A percentile compares a stretch with the other conserved stretches of the same genome.
These are phyloP conservation scores for Diaporthe longicolla DNA, from an alignment of 2,329 filamentous ascomycete genomes.

Conservation along the genomic window DNA sequence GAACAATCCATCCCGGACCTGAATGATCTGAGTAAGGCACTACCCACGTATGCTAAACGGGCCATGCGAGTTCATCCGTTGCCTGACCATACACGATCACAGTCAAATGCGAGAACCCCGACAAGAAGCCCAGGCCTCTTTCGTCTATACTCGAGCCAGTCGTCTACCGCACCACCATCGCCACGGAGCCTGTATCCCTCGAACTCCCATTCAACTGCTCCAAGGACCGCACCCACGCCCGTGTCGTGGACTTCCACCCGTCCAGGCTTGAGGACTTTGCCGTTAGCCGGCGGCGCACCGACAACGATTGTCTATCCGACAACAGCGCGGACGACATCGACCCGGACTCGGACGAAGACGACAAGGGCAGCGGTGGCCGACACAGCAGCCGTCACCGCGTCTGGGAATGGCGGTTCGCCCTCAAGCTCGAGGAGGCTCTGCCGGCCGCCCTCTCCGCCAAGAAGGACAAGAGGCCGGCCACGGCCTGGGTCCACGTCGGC, in stretches of 20 bases:
- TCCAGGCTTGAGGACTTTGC: constrained; percentile 79
- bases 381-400: constrained; percentile 47
- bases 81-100: constrained; percentile 1
- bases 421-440: constrained; percentile 80
- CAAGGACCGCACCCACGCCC: constrained; percentile 77
- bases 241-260: constrained; percentile 88
- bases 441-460: constrained; percentile 43
- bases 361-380: constrained; percentile 46
- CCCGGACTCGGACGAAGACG: constrained; percentile 46
- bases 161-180: constrained; percentile 59
- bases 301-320: constrained; percentile 67
- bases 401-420: constrained; percentile 89
- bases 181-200: constrained; percentile 54
- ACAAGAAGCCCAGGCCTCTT: constrained; percentile 54
- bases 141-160: constrained; percentile 57
- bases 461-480: constrained; percentile 55
- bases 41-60: background rate
- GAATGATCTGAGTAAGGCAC: constrained; percentile 41
- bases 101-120: constrained; percentile 64
- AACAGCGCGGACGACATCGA: constrained; percentile 52
- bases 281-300: constrained; percentile 57
- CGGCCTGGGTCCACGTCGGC: constrained; percentile 78
- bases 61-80: background rate
- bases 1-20: constrained; percentile 47
- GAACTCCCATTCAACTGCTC: constrained; percentile 81